Base-by-base conservation (phyloP, 306 rosid species). In the Quercus aquifolioides region DNA sequence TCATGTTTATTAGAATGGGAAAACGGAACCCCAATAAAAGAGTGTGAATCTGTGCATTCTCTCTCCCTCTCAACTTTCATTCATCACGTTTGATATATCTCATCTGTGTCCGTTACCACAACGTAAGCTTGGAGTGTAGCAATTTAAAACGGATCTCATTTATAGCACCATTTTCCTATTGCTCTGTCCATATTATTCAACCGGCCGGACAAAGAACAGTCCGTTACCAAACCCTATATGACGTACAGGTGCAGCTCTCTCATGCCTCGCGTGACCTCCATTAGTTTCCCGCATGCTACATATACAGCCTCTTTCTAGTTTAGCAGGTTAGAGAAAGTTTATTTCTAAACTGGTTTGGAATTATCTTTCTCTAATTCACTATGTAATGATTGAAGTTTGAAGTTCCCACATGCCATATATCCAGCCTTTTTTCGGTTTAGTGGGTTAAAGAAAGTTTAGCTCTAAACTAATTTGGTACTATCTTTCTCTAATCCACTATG, bases 201-300 rank as follows among this genome's bases (percentile, higher is more conserved):
- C 78, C 49, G 6, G 83, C 46, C 46, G 12, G 46, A 80, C 78
- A 80, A 78, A 82, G 68, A 33, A 78, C 72, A 76, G 51, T 52
- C 68, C 78, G 52, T 76, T 77, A 78, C 84, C 79, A 21, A 80
- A 79, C 80, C 49, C 67, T n/a, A 46, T 28, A 71, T 69, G 76
- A 82, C 82, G 86, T 72, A 78, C 68, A 51, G 46, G 3, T 49
- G 4, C 46, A 31, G 30, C 51, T 79, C 31, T 35, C 41, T 75
- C 80, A 78, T 87, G 88, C 25, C 38, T 25, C 52, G 81, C 79
- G 79, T 78, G 78, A 65, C 80, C n/a, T 46, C 33, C 76, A 69
- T 63, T 77, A 25, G 82, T 80, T 68, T 72, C 56, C 65, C 89
- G 76, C 87, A 77, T 81, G 87, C 60, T 82, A 55, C 20, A 69